Base-by-base conservation (phyloP, 78 protist genomes). In the Chrysochromulina parva region DNA sequence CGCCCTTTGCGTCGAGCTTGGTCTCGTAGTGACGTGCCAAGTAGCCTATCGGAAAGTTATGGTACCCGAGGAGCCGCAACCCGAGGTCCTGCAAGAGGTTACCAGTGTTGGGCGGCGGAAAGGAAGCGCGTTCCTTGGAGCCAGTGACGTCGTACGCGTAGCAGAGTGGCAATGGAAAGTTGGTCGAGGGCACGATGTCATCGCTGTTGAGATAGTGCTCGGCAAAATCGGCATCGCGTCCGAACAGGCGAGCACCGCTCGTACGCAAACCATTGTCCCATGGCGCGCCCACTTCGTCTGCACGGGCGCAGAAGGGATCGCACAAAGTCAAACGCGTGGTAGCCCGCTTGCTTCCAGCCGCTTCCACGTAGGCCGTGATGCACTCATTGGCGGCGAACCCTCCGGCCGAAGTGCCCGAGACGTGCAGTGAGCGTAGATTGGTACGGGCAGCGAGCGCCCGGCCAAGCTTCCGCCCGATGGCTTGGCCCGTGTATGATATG, bases 1-100 rank as follows among this genome's bases (percentile, higher is more conserved):
- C 13, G 24, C 69, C 69, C 16, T 62, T 20, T 20, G 16, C 78
- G 50, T 69, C 78, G 52, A 69, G 78, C 78, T 14, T 16, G 2
- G 78, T 69, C 78, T 69, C 78, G 50, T 69, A 69, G 78, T 69
- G 78, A 3, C 78, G 78, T 28, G 78, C 78, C 14, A 69, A 13
- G 78, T 69, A 69, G 3, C 78, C 78, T 4, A 69, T 24, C 5
- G 78, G 78, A 28, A 28, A 69, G 48, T 69, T 69, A 50, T 69
- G 78, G 78, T 69, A 69, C 24, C 78, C 78, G 5, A 69, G 78
- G 24, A 17, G 14, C 3, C 78, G 38, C 38, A 69, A 13, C 38
- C 6, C 14, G 48, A 69, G 17, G 78, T 69, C 78, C 52, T 69
- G 3, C 19, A 16, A 19, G 38, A 9, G 17, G 69, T 16, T 6